A percentile compares a stretch with the other conserved stretches of the same genome.
These are phyloP conservation scores for Letharia lupina DNA, from an alignment of 495 filamentous ascomycete species.

Conservation along the genomic window DNA sequence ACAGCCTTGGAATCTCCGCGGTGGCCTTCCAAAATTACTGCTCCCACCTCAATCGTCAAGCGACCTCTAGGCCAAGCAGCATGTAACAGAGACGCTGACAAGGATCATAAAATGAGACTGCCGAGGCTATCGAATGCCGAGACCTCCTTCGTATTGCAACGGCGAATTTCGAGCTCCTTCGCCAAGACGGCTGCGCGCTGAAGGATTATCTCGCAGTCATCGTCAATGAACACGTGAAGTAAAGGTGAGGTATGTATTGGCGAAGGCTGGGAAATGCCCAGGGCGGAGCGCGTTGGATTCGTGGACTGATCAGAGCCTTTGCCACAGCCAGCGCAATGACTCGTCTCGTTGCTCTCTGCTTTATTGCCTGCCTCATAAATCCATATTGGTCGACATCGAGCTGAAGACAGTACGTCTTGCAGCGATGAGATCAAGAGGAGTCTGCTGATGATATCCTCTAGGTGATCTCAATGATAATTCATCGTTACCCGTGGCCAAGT, in stretches of 20 bases:
- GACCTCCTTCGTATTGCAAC: neutral
- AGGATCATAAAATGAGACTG: neutral
- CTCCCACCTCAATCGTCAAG: neutral
- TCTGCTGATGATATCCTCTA: neutral
- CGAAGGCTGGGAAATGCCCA: neutral
- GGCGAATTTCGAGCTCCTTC: neutral
- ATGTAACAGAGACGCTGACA: neutral
- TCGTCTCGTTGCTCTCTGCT: neutral
- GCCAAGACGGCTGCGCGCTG: conserved; percentile 4
- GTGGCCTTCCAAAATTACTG: neutral
- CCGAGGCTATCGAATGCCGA: conserved; percentile 5
- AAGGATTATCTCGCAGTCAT: neutral
- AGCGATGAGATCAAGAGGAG: neutral
- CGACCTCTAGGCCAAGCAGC: neutral
- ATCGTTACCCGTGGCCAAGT: neutral
- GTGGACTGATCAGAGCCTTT: neutral
- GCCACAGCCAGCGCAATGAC: neutral
- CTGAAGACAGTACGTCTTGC: neutral
- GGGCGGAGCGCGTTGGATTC: neutral
- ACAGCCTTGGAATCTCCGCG: neutral
- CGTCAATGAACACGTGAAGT: neutral
- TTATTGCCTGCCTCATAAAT: neutral
- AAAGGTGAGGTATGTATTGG: neutral
- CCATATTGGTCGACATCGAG: neutral
- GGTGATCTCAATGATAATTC: neutral